Evolutionary conservation across 2,329 filamentous ascomycete genomes (phyloP), one percentile per base, ranked within the genome.

Genomic region (Aureobasidium melanogenum): DNA sequence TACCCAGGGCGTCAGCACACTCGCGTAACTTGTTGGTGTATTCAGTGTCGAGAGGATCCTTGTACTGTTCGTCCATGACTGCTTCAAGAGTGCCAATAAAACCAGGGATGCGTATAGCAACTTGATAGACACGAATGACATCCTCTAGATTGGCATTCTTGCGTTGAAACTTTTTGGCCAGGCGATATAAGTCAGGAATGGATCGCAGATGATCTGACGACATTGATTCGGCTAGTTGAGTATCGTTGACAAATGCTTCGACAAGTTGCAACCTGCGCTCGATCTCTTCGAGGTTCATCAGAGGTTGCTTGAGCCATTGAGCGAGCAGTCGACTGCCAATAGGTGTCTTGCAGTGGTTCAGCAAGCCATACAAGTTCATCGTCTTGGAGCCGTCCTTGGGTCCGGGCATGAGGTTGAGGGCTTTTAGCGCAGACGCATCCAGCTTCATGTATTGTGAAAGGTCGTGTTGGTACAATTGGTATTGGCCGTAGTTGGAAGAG

Each of bases 311-410:
- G 58, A 99, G 79, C 94, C 94, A 99, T 71, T 99, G 95, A 1
- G 93, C 88, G 32, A 99, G 79, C 62, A 99, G 74, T 51, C 95
- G 83, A 69, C 92, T 96, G 15, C 94, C 94, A 1, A 96, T 86
- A 0, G 94, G 90, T 1, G 94, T 99, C 74, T 96, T 97, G 85
- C 94, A 99, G 74, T 97, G 92, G 69, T 99, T 97, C 44, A 99
- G 80, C 19, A 99, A 78, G 0, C 94, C 94, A 68, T 89, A 99
- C 57, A 99, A 74, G 71, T 92, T 97, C 94, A 99, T 99, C 0
- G 85, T 95, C 78, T 97, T 97, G n/a, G 91, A 84, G 1, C 94
- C 94, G 70, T 99, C 94, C 66, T 91, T 86, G 0, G 90, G 90
- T 5, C 94, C 93, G 5, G 94, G 95, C 92, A 99, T 97, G 39